phyloP scores from a whole-genome alignment of 108 stramenopile genomes.

The Nannochloropsis salina region DNA sequence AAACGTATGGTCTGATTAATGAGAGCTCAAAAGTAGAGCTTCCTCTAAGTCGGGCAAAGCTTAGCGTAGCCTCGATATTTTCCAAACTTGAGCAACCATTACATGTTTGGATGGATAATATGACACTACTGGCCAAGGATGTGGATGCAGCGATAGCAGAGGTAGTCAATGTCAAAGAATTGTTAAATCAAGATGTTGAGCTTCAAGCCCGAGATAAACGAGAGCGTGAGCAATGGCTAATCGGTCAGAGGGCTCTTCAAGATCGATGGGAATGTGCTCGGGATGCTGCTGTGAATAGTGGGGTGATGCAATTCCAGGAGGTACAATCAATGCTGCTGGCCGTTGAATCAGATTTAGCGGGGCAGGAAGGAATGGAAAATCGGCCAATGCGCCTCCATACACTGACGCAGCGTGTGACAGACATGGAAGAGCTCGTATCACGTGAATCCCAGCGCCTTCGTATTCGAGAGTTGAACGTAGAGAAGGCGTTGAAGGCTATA shows the following conservation, averaged over 20 bases:
- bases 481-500: background rate
- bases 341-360: background rate
- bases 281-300: background rate
- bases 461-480: background rate
- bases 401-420: background rate
- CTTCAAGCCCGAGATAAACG: background rate
- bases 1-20: background rate
- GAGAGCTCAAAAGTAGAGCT: background rate
- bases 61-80: background rate
- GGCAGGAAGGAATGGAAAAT: background rate
- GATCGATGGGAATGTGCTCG: background rate
- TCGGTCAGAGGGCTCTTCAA: background rate
- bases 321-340: background rate
- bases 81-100: background rate
- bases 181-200: background rate
- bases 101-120: background rate
- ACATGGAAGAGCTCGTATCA: background rate
- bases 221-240: background rate
- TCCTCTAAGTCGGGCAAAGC: background rate
- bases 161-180: background rate
- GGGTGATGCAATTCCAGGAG: background rate
- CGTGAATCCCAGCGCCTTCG: background rate
- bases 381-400: background rate
- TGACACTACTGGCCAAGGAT: background rate
- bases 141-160: background rate